A percentile compares a stretch with the other conserved stretches of the same genome.
Evolutionary conservation across 768 basidiomycete species (phyloP).

Genomic region (Jaapia argillacea): DNA sequence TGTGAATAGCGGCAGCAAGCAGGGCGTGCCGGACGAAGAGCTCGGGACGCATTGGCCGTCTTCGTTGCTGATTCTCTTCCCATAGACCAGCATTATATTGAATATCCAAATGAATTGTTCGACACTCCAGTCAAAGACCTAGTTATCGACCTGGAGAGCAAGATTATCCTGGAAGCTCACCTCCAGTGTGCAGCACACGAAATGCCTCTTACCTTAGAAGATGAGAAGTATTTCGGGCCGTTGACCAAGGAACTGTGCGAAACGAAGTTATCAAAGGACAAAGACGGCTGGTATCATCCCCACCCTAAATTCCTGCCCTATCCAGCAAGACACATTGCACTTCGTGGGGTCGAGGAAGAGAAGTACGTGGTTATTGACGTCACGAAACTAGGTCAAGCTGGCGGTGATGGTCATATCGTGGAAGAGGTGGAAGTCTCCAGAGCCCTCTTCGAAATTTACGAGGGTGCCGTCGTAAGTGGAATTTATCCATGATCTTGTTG

Average conservation of each 20-base stretch:
- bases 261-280: conserved; percentile 47
- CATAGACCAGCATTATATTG: conserved; percentile 66
- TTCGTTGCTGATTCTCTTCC: conserved; percentile 60
- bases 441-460: conserved; percentile 82
- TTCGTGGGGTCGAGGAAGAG: conserved; percentile 71
- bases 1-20: conserved; percentile 70
- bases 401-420: conserved; percentile 34
- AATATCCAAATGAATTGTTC: conserved; percentile 63
- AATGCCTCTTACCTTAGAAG: conserved; percentile 65
- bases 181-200: conserved; percentile 83
- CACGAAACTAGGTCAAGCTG: conserved; percentile 27
- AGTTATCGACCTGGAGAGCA: conserved; percentile 62
- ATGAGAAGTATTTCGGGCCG: conserved; percentile 66
- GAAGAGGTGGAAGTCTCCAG: conserved; percentile 81
- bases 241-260: conserved; percentile 49
- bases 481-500: conserved; percentile 3
- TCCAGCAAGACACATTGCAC: conserved; percentile 62
- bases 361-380: conserved; percentile 68
- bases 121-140: conserved; percentile 52
- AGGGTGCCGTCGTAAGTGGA: conserved; percentile 55
- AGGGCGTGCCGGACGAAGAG: conserved; percentile 75
- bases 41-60: conserved; percentile 70
- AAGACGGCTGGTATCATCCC: conserved; percentile 85
- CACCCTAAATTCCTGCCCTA: conserved; percentile 72
- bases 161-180: conserved; percentile 72